Evolutionary conservation across 1,284 basidiomycete species (phyloP), one percentile per base, ranked within the genome.

Genomic region (Austropuccinia psidii): DNA sequence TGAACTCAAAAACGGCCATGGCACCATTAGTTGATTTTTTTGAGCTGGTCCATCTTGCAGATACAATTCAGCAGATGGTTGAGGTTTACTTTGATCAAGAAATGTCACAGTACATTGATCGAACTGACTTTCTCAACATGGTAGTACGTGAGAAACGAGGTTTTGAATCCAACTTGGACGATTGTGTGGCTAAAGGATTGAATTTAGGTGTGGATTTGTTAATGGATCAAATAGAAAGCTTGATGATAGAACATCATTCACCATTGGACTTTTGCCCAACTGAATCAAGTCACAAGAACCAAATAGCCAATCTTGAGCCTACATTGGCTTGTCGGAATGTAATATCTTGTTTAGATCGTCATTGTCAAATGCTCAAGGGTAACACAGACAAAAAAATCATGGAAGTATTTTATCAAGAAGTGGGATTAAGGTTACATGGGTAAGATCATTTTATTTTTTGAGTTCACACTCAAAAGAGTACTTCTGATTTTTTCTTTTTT

Each of bases 61-160:
- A 98, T 80, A 98, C 92, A 21, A 97, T 98, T 64, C 91, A 94
- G 82, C 91, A 90, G 33, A 96, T 98, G 88, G 87, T 96, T 1
- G 92, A 98, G 77, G 95, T 98, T 1, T 98, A 95, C 81, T 98
- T 94, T 79, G 93, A 98, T 79, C 94, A 94, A 79, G 94, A 96
- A 79, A 83, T 98, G 79, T 87, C 89, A 2, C 86, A 85, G 0
- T 89, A 93, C 78, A 93, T 96, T 50, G 92, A 95, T 80, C 87
- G 87, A 77, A 92, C 88, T 0, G 95, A 98, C 81, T 98, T 98
- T 80, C 80, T 98, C 75, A 98, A 97, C 79, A 85, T 86, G 0
- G 93, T 95, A 6, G 91, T 98, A 49, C 85, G 95, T 31, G 94
- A 98, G 80, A 98, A 98, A 85, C 97, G 97, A 82, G 86, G 88